These are phyloP conservation scores for Phanerodontia chrysosporium DNA, from an alignment of 768 basidiomycete species.

Conservation along the genomic window DNA sequence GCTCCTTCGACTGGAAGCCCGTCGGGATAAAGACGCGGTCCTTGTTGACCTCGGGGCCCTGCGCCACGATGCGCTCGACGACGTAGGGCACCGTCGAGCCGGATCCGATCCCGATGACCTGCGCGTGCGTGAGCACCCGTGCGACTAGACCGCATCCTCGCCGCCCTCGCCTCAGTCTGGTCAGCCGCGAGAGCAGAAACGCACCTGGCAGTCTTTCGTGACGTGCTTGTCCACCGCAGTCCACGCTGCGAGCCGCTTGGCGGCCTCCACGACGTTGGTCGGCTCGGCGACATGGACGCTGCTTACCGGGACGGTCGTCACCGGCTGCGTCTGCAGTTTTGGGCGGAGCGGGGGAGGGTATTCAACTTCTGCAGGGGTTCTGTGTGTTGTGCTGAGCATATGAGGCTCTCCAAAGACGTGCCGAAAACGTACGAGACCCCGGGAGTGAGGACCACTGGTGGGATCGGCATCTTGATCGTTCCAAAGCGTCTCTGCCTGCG, in stretches of 20 bases:
- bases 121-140: not conserved
- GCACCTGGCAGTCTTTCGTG: conserved; percentile 73
- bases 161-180: not conserved
- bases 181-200: conserved; percentile 16
- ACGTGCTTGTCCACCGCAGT: conserved; percentile 93
- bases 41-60: conserved; percentile 72
- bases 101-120: conserved; percentile 89
- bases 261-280: conserved; percentile 61
- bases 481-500: not conserved
- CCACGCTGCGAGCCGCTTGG: conserved; percentile 89
- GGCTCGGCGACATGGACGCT: conserved; percentile 14
- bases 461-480: conserved; percentile 22
- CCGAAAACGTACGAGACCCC: conserved; percentile 22
- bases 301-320: not conserved
- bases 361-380: conserved; percentile 17
- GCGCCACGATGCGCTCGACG: conserved; percentile 87
- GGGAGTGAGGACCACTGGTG: conserved; percentile 21
- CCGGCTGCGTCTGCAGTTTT: not conserved
- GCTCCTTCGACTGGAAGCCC: conserved; percentile 94
- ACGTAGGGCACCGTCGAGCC: conserved; percentile 96
- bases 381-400: not conserved
- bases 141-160: not conserved
- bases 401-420: not conserved
- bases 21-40: conserved; percentile 88
- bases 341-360: conserved; percentile 20